phyloP scores from a whole-genome alignment of 1,139 yeast species.

The Taphrina flavorubra region DNA sequence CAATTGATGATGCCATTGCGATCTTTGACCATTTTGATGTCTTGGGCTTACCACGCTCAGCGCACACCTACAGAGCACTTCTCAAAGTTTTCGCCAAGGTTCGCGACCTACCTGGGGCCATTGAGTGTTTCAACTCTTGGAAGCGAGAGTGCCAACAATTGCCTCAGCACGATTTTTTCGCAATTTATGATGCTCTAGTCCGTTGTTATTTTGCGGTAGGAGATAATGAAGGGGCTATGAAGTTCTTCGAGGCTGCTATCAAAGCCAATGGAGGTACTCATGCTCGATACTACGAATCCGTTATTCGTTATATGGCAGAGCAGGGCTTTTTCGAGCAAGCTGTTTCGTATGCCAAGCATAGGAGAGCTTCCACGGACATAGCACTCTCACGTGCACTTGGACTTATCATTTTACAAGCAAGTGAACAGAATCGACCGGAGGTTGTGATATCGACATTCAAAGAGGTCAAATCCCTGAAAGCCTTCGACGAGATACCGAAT shows the following conservation, averaged over 20 bases:
- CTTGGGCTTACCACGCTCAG: background rate
- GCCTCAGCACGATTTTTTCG: constrained; percentile 43
- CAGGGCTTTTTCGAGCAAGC: constrained; percentile 5
- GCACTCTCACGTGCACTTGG: constrained; percentile 9
- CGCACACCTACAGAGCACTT: constrained; percentile 37
- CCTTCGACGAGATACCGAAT: background rate
- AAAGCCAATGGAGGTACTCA: background rate
- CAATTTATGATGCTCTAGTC: constrained; percentile 50
- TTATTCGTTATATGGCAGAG: constrained; percentile 4
- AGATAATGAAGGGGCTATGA: constrained; percentile 48
- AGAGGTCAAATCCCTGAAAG: constrained; percentile 13
- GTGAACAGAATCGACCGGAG: constrained; percentile 9
- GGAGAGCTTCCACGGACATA: background rate
- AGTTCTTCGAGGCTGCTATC: constrained; percentile 47
- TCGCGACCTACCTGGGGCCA: constrained; percentile 43
- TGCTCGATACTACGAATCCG: background rate
- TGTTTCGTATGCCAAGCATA: background rate
- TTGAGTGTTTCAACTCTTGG: constrained; percentile 46
- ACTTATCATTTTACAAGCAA: constrained; percentile 8
- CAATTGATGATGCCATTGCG: constrained; percentile 22
- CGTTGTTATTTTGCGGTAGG: constrained; percentile 50
- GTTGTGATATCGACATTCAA: background rate
- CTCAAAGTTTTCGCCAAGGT: constrained; percentile 41
- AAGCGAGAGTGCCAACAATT: constrained; percentile 42
- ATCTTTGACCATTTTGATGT: constrained; percentile 17